Evolutionary conservation across 805 yeast genomes (phyloP), one percentile per base, ranked within the genome.

Genomic region (Metschnikowia amazonensis): DNA sequence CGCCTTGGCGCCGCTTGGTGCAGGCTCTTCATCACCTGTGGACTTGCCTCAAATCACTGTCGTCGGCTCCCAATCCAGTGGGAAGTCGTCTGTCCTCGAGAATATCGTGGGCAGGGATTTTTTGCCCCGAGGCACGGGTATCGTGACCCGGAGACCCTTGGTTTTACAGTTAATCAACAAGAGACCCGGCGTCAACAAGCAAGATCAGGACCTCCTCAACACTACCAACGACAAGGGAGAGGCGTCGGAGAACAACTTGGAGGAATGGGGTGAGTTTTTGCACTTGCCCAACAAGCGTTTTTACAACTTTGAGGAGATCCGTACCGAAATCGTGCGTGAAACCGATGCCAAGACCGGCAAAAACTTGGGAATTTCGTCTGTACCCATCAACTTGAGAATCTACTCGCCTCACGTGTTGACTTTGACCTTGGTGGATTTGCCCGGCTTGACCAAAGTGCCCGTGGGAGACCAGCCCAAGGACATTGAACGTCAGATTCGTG

Each of bases 391-490:
- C 67, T 76, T 94, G 63, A 83, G 96, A 64, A 85, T 94, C 49
- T 90, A 79, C 67, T 89, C 97, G 21, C 98, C 99, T 18, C 89
- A 89, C 57, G 98, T 92, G 37, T 75, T 92, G 53, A 90, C 97
- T 16, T 79, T 92, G 63, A 94, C 99, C 6, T 77, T 94, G 58
- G 97, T 94, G 33, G 99, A 94, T 70, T 77, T 94, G 60, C 99
- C 99, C 8, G 99, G 99, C 49, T 79, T 94, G 60, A 94, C 99
- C 33, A 94, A 94, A 65, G 99, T 94, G 31, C 99, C 99, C 3
- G 97, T 94, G 45, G 99, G 99, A 41, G 99, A 94, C 69, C 99
- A 94, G 69, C 99, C 99, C 45, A 85, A 86, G 59, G 99, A 94
- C 66, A 94, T 94, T 55, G 99, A 94, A 71, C 81, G 78, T 53